phyloP scores from a whole-genome alignment of 2,329 filamentous ascomycete species.

The Ceratocystis huliohia region DNA sequence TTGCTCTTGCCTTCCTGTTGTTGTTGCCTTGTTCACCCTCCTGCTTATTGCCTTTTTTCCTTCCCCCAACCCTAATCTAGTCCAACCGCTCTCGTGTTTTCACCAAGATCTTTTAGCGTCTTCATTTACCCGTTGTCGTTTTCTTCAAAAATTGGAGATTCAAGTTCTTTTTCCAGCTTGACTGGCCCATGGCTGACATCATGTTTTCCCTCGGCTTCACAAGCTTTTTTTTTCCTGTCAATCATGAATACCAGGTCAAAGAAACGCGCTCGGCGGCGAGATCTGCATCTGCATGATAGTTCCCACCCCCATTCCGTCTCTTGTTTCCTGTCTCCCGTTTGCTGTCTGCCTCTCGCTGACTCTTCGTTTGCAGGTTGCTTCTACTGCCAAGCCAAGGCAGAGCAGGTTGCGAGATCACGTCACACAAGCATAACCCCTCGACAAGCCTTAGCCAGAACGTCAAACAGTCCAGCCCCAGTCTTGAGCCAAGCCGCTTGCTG shows the following conservation, averaged over 20 bases:
- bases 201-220: slow-evolving; percentile 2
- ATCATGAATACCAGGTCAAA: not conserved
- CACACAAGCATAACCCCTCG: not conserved
- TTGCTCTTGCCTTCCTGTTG: no score
- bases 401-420: not conserved
- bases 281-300: not conserved
- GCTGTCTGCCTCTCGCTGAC: not conserved
- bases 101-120: not conserved
- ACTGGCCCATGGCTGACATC: not conserved
- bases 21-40: no score
- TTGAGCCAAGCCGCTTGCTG: not conserved
- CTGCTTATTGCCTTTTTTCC: no score
- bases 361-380: not conserved
- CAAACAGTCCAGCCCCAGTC: not conserved
- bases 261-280: not conserved
- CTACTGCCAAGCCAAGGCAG: not conserved
- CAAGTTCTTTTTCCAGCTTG: not conserved
- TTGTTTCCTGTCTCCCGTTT: not conserved
- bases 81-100: not conserved
- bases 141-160: not conserved
- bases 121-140: not conserved
- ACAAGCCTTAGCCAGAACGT: not conserved
- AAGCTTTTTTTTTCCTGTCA: not conserved
- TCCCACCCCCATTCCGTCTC: not conserved
- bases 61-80: not conserved